Conservation (phyloP, 306 rosid species). For the Prunus mongolica region DNA sequence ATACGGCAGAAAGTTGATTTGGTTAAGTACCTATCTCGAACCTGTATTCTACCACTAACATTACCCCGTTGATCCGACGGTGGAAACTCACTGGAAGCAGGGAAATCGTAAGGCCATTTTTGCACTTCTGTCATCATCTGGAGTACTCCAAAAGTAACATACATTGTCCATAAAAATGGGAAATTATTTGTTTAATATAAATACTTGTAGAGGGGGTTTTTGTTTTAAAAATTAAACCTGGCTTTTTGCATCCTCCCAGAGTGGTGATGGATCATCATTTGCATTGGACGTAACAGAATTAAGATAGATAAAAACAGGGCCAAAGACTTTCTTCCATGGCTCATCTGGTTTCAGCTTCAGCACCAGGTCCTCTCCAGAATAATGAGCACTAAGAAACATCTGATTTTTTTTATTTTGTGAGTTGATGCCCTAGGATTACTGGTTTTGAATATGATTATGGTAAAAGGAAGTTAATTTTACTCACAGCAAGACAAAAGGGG, state of each 20-base stretch:
- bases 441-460: too few species aligned
- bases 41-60: conserved; percentile 26
- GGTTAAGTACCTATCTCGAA: conserved; percentile 29
- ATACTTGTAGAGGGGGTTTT: not conserved
- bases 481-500: conserved; percentile 27
- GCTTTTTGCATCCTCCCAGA: conserved; percentile 43
- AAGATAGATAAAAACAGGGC: conserved; percentile 39
- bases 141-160: not conserved
- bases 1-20: too few species aligned
- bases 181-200: too few species aligned
- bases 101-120: conserved; percentile 41
- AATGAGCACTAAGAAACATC: conserved; percentile 52
- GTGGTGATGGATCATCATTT: conserved; percentile 22
- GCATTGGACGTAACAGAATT: conserved; percentile 10
- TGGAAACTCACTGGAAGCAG: conserved; percentile 37
- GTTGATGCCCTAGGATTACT: too few species aligned
- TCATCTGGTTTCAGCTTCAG: conserved; percentile 33
- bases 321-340: conserved; percentile 49
- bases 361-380: conserved; percentile 39
- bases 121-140: conserved; percentile 33
- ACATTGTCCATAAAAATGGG: too few species aligned
- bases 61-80: conserved; percentile 25
- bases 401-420: not conserved
- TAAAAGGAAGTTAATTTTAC: not conserved
- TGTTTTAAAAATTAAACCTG: conserved; percentile 17